These are phyloP conservation scores for Arbutus unedo DNA, from an alignment of 148 eudicot genomes.

Conservation along the genomic window DNA sequence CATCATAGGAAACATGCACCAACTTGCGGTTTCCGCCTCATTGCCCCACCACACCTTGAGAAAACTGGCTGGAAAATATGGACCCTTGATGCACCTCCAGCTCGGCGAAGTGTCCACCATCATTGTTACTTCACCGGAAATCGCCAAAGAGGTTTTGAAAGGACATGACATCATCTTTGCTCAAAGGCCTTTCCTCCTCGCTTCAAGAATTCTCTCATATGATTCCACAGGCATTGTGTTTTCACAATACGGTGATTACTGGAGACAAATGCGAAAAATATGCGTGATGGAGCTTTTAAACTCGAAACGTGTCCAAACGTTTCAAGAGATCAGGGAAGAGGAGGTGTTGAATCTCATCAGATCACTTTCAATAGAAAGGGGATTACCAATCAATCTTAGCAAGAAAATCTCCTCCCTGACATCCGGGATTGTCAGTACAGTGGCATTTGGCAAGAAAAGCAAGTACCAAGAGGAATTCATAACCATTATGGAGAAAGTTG, in stretches of 20 bases:
- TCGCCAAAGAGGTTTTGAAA: constrained; percentile 5
- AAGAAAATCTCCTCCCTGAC: neutral
- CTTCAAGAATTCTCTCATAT: neutral
- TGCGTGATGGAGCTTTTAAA: neutral
- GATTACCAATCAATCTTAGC: neutral
- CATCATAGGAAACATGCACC: constrained; percentile 11
- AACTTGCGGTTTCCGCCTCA: neutral
- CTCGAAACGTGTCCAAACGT: neutral
- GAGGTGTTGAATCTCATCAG: constrained; percentile 8
- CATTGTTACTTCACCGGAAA: neutral
- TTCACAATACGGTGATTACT: neutral
- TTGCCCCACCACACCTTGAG: constrained; percentile 5
- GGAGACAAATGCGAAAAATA: neutral
- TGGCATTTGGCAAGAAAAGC: neutral
- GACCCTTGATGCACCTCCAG: neutral
- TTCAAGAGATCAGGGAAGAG: constrained; percentile 7
- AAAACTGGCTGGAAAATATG: neutral
- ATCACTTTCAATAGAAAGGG: neutral
- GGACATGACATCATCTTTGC: constrained; percentile 7
- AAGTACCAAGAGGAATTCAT: constrained; percentile 25
- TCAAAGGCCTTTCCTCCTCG: constrained; percentile 1
- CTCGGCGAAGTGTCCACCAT: constrained; percentile 4
- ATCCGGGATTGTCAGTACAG: neutral
- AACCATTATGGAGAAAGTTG: neutral
- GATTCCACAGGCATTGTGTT: neutral